A percentile compares a stretch with the other conserved stretches of the same genome.
Evolutionary conservation across 352 stramenopile genomes (phyloP).

Genomic region (Phytophthora crassamura): DNA sequence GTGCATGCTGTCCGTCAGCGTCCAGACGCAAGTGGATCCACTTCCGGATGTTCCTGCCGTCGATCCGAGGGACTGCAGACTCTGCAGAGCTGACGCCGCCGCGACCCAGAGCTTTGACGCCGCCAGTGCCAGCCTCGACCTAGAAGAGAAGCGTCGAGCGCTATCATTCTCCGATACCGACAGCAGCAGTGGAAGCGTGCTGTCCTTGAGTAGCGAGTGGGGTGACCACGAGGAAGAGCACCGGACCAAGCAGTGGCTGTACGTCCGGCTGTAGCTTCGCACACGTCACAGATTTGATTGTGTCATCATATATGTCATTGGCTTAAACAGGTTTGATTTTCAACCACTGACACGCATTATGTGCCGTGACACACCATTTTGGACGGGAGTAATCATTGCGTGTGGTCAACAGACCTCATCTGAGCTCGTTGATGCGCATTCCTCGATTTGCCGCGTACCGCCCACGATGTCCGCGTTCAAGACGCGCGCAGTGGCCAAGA

Average conservation of each 20-base stretch:
- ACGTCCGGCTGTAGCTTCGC: slow-evolving; percentile 36
- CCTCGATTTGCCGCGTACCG: slow-evolving; percentile 6
- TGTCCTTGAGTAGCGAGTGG: slow-evolving; percentile 11
- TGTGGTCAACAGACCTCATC: slow-evolving; percentile 11
- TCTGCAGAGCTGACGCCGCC: slow-evolving; percentile 22
- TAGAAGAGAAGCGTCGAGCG: slow-evolving; percentile 3
- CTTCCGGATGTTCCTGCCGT: slow-evolving; percentile 16
- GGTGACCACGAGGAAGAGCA: slow-evolving; percentile 6
- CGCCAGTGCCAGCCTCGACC: not conserved
- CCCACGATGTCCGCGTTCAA: slow-evolving; percentile 20
- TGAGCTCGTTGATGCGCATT: slow-evolving; percentile 6
- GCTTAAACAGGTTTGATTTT: slow-evolving; percentile 1
- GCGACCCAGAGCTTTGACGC: slow-evolving; percentile 2
- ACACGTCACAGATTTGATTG: slow-evolving; percentile 19
- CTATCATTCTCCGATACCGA: slow-evolving; percentile 35
- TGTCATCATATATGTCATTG: not conserved
- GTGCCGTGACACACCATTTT: slow-evolving; percentile 11
- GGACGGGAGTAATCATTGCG: slow-evolving; percentile 4
- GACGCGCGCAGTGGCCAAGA: slow-evolving; percentile 46
- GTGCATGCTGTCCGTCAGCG: slow-evolving; percentile 34
- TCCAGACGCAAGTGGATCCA: slow-evolving; percentile 32
- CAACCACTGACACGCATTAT: slow-evolving; percentile 2
- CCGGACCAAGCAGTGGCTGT: slow-evolving; percentile 29
- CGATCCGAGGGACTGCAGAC: slow-evolving; percentile 22
- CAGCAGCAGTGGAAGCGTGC: slow-evolving; percentile 21